Evolutionary conservation across 169 alveolate species (phyloP).

Genomic region (Plasmodium berghei): DNA sequence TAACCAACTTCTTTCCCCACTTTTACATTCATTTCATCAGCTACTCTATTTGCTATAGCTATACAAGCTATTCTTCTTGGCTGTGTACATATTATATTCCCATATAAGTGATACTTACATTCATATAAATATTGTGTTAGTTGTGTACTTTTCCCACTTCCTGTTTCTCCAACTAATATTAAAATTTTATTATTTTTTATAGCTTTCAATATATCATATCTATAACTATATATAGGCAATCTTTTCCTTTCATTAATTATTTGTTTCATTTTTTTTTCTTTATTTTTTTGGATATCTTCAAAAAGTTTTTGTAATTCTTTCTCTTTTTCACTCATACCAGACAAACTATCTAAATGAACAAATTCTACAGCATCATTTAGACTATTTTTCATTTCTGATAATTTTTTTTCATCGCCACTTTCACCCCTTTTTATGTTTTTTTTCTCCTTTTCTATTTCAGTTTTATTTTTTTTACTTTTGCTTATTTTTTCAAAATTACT

Average conservation of each 20-base stretch:
- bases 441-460: not conserved
- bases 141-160: constrained; percentile 99
- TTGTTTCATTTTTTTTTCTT: constrained; percentile 77
- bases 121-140: constrained; percentile 98
- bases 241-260: constrained; percentile 84
- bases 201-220: constrained; percentile 93
- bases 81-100: constrained; percentile 98
- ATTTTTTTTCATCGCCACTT: not conserved
- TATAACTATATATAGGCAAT: constrained; percentile 95
- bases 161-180: constrained; percentile 99
- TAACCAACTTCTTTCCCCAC: constrained; percentile 98
- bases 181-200: constrained; percentile 93
- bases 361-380: constrained; percentile 80
- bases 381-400: constrained; percentile 66
- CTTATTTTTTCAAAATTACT: not conserved
- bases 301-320: constrained; percentile 57
- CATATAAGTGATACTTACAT: constrained; percentile 95
- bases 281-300: constrained; percentile 75
- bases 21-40: constrained; percentile 97
- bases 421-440: constrained; percentile 1
- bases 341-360: constrained; percentile 78
- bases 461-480: constrained; percentile 4
- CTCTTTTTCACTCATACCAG: constrained; percentile 79
- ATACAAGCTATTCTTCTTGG: constrained; percentile 99
- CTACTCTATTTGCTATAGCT: constrained; percentile 99